phyloP scores from a whole-genome alignment of 2,329 filamentous ascomycete genomes.

The Aspergillus bombycis region DNA sequence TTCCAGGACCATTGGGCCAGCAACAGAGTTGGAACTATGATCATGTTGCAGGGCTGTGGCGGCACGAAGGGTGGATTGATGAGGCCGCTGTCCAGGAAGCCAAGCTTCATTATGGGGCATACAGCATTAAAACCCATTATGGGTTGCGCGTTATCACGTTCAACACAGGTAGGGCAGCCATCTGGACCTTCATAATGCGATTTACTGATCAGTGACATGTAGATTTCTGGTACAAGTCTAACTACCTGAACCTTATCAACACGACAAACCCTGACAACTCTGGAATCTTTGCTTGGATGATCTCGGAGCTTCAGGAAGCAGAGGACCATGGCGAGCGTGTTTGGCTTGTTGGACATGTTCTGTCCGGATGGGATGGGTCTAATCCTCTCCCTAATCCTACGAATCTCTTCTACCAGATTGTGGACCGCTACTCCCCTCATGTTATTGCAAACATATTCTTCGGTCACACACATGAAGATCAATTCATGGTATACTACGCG shows the following conservation, averaged over 20 bases:
- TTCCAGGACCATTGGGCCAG: conserved; percentile 56
- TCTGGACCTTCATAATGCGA: background rate
- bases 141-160: conserved; percentile 57
- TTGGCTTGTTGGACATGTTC: conserved; percentile 59
- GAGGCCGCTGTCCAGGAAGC: conserved; percentile 50
- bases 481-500: conserved; percentile 58
- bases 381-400: conserved; percentile 59
- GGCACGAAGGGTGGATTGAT: conserved; percentile 60
- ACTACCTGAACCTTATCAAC: conserved; percentile 57
- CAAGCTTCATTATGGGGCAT: conserved; percentile 58
- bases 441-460: conserved; percentile 60
- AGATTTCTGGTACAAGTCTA: conserved; percentile 38
- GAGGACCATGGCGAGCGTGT: conserved; percentile 57
- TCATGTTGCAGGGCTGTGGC: conserved; percentile 59
- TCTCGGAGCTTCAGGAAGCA: conserved; percentile 55
- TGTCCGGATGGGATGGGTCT: conserved; percentile 59
- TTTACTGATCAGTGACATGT: background rate
- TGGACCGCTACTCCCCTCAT: conserved; percentile 58
- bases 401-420: conserved; percentile 58
- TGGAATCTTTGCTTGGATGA: conserved; percentile 54
- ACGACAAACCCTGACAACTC: conserved; percentile 55
- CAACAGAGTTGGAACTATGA: conserved; percentile 64
- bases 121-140: conserved; percentile 57
- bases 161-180: conserved; percentile 41
- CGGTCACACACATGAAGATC: conserved; percentile 60